phyloP scores from a whole-genome alignment of 192 early-diverging fungal genomes.

The Coemansia furcata region DNA sequence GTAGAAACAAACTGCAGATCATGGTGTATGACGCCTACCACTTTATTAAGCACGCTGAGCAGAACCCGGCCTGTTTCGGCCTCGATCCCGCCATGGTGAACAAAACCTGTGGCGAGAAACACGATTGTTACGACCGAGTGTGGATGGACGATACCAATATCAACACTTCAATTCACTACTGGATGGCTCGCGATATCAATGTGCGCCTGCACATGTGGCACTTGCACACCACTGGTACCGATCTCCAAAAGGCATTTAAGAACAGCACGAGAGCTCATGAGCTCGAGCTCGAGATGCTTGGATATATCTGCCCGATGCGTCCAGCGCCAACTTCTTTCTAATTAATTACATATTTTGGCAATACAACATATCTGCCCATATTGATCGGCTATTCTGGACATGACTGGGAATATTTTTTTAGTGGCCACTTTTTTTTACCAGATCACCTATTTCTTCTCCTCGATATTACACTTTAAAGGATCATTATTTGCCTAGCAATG shows the following conservation, averaged over 20 bases:
- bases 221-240: slow-evolving; percentile 21
- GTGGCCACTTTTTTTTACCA: neutral
- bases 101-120: slow-evolving; percentile 39
- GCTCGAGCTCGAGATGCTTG: slow-evolving; percentile 48
- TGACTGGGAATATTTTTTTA: neutral
- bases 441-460: neutral
- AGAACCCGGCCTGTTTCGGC: slow-evolving; percentile 37
- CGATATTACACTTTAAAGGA: neutral
- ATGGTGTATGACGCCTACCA: slow-evolving; percentile 52
- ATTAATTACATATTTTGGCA: neutral
- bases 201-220: slow-evolving; percentile 47
- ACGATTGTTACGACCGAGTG: slow-evolving; percentile 42
- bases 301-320: slow-evolving; percentile 46
- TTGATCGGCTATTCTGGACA: neutral
- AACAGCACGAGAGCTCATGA: slow-evolving; percentile 36
- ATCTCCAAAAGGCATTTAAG: slow-evolving; percentile 17
- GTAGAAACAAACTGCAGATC: slow-evolving; percentile 23
- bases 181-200: slow-evolving; percentile 50
- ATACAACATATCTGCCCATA: neutral
- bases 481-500: slow-evolving; percentile 18
- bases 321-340: slow-evolving; percentile 30
- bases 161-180: slow-evolving; percentile 43
- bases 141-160: slow-evolving; percentile 50
- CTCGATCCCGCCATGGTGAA: slow-evolving; percentile 22
- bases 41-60: slow-evolving; percentile 48